Percentiles rank a stretch among this genome's conserved stretches.
Evolutionary conservation across 441 rosid species (phyloP).

Genomic region (Aleurites moluccanus): DNA sequence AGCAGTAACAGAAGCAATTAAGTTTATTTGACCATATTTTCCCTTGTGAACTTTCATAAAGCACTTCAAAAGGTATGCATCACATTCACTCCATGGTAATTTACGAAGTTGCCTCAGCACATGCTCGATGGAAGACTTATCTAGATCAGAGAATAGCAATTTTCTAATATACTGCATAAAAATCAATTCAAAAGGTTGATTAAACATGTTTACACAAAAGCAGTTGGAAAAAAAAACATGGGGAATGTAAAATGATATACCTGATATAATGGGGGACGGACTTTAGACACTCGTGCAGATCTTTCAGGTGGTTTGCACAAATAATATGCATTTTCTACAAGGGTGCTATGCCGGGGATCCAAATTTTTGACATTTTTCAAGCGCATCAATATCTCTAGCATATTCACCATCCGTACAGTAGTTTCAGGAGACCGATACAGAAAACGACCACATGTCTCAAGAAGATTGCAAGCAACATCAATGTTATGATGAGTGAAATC

Average conservation of each 20-base stretch:
- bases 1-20: slow-evolving; percentile 97
- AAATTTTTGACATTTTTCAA: slow-evolving; percentile 98
- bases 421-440: slow-evolving; percentile 99
- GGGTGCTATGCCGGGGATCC: slow-evolving; percentile 98
- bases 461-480: slow-evolving; percentile 98
- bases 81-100: slow-evolving; percentile 96
- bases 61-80: slow-evolving; percentile 90
- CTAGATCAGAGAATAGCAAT: slow-evolving; percentile 94
- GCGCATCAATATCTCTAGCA: slow-evolving; percentile 99
- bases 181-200: slow-evolving; percentile 11
- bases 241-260: slow-evolving; percentile 38
- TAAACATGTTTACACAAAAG: slow-evolving; percentile 14
- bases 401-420: slow-evolving; percentile 88
- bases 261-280: slow-evolving; percentile 93
- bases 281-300: slow-evolving; percentile 89
- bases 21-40: slow-evolving; percentile 95
- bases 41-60: slow-evolving; percentile 99
- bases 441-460: slow-evolving; percentile 99
- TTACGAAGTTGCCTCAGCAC: slow-evolving; percentile 98
- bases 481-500: slow-evolving; percentile 99
- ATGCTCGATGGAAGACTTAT: slow-evolving; percentile 87
- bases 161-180: slow-evolving; percentile 88
- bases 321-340: slow-evolving; percentile 99
- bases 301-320: slow-evolving; percentile 99
- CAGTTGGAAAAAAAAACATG: slow-evolving; percentile 12